phyloP scores from a whole-genome alignment of 352 stramenopile genomes.

The Phytophthora pisi region DNA sequence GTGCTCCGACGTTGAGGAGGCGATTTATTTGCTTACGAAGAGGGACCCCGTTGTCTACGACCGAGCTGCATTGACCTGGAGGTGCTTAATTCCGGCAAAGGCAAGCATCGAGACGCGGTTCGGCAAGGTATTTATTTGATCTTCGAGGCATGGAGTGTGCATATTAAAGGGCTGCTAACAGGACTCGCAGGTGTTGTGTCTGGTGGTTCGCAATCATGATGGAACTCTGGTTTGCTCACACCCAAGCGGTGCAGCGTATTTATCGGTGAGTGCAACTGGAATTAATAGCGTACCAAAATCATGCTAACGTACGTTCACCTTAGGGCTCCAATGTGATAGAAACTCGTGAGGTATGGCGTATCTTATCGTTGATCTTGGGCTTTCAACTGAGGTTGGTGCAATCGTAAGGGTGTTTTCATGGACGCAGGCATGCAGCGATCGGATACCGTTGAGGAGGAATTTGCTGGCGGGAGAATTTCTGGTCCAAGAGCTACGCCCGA shows the following conservation, averaged over 20 bases:
- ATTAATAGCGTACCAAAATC: neutral
- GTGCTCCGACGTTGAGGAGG: slow-evolving; percentile 57
- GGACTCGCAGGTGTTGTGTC: slow-evolving; percentile 36
- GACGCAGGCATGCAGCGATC: slow-evolving; percentile 24
- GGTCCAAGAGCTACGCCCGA: neutral
- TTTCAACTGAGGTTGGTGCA: neutral
- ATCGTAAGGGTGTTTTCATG: slow-evolving; percentile 39
- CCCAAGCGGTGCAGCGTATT: slow-evolving; percentile 40
- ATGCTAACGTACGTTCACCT: neutral
- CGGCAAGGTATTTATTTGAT: slow-evolving; percentile 41
- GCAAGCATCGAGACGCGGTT: slow-evolving; percentile 53
- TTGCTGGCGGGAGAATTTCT: slow-evolving; percentile 13
- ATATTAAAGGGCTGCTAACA: neutral
- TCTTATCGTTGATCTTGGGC: neutral
- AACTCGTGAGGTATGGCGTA: slow-evolving; percentile 36
- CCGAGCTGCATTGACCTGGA: slow-evolving; percentile 41
- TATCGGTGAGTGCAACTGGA: slow-evolving; percentile 43
- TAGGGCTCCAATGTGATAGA: slow-evolving; percentile 47
- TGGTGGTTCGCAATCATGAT: slow-evolving; percentile 51
- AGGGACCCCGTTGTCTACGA: slow-evolving; percentile 66
- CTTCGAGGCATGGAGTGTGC: neutral
- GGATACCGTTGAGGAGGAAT: slow-evolving; percentile 8
- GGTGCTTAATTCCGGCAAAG: slow-evolving; percentile 45
- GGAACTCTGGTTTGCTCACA: slow-evolving; percentile 64
- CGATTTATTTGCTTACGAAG: slow-evolving; percentile 48